These are phyloP conservation scores for Aspergillus sclerotiicarbonarius DNA, from an alignment of 495 filamentous ascomycete genomes.

Conservation along the genomic window DNA sequence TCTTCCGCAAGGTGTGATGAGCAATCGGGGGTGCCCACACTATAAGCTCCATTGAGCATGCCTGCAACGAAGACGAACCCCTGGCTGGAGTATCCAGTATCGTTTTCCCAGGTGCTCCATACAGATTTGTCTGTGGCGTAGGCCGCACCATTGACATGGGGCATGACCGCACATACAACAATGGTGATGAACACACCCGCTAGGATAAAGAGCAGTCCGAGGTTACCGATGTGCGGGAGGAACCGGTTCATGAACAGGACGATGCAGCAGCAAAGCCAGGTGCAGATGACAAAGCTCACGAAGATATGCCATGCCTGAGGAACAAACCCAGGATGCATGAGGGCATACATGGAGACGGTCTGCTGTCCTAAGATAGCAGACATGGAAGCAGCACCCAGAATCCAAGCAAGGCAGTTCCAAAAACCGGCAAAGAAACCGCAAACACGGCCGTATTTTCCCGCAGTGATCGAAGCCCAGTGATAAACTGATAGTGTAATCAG, in stretches of 20 bases:
- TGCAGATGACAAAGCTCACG: conserved; percentile 62
- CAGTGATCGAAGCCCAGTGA: conserved; percentile 79
- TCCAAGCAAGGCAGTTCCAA: conserved; percentile 80
- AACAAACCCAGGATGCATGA: conserved; percentile 63
- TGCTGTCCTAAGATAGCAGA: conserved; percentile 66
- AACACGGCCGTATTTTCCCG: conserved; percentile 65
- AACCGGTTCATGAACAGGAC: conserved; percentile 71
- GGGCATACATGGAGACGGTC: conserved; percentile 64
- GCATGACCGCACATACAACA: conserved; percentile 74
- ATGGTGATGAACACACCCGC: conserved; percentile 69
- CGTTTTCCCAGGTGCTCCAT: conserved; percentile 63
- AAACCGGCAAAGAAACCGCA: conserved; percentile 77
- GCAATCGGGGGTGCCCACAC: conserved; percentile 75
- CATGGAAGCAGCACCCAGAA: conserved; percentile 62
- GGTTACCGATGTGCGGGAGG: conserved; percentile 62
- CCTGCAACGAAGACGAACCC: conserved; percentile 78
- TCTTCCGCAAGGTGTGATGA: conserved; percentile 82
- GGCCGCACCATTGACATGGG: conserved; percentile 37
- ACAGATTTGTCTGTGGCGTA: conserved; percentile 59
- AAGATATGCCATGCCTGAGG: conserved; percentile 75
- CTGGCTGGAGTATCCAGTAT: conserved; percentile 62
- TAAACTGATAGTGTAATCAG: conserved; percentile 47
- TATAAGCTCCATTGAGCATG: conserved; percentile 85
- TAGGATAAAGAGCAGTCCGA: conserved; percentile 70
- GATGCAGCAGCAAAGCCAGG: conserved; percentile 63